These are phyloP conservation scores for Limonium bicolor DNA, from an alignment of 148 eudicot genomes.

Conservation along the genomic window DNA sequence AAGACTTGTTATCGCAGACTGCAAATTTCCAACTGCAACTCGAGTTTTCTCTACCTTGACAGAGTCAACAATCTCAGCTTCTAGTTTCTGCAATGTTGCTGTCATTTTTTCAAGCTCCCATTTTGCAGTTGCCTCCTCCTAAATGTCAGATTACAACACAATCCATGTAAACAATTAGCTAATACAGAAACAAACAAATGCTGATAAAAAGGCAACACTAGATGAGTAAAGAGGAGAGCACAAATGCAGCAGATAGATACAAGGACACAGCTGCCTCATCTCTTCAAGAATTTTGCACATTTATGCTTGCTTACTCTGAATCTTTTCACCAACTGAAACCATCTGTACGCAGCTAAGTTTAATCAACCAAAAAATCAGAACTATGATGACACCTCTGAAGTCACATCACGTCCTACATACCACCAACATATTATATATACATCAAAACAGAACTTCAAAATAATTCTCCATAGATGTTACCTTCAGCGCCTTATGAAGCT, in stretches of 20 bases:
- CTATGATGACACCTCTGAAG: no score
- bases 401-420: no score
- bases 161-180: not conserved
- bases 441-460: no score
- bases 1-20: slow-evolving; percentile 33
- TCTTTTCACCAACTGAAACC: no score
- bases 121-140: slow-evolving; percentile 59
- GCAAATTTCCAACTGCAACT: slow-evolving; percentile 29
- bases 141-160: slow-evolving; percentile 1
- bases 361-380: no score
- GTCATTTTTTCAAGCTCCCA: slow-evolving; percentile 46
- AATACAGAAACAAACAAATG: not conserved
- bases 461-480: slow-evolving; percentile 13
- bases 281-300: no score
- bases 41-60: slow-evolving; percentile 49
- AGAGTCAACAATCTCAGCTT: slow-evolving; percentile 38
- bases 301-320: no score
- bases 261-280: no score
- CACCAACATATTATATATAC: no score
- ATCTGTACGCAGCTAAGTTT: no score
- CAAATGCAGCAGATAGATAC: not conserved
- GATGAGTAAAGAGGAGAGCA: not conserved
- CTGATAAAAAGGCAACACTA: no score
- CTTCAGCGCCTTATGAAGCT: slow-evolving; percentile 54
- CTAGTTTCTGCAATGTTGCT: slow-evolving; percentile 27